Conservation (phyloP, 1,284 basidiomycete genomes). For the Crucibulum cyathiforme region DNA sequence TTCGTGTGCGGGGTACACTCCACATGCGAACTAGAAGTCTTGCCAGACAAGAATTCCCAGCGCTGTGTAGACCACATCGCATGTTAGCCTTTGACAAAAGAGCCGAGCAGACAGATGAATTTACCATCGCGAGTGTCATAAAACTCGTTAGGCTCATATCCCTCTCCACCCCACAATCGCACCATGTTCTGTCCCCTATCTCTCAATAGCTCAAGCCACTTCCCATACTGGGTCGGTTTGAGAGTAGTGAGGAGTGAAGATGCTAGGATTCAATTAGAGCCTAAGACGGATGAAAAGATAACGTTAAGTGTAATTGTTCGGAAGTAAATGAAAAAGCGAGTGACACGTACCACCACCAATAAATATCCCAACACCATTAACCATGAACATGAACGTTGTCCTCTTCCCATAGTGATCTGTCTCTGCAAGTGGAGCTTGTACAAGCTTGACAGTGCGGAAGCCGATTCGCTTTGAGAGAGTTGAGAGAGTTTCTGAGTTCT, state of each 20-base stretch:
- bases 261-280: conserved; percentile 91
- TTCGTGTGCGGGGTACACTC: conserved; percentile 74
- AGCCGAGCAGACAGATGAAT: conserved; percentile 6
- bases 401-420: conserved; percentile 65
- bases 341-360: conserved; percentile 71
- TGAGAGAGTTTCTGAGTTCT: conserved; percentile 58
- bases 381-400: conserved; percentile 79
- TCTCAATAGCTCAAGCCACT: conserved; percentile 73
- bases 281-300: conserved; percentile 32
- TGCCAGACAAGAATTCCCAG: conserved; percentile 84
- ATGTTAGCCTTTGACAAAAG: neutral
- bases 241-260: conserved; percentile 83
- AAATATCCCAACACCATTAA: conserved; percentile 84
- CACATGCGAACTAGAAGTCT: conserved; percentile 86
- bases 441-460: conserved; percentile 72
- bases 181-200: conserved; percentile 83
- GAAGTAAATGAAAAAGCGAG: neutral
- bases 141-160: conserved; percentile 77
- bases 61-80: conserved; percentile 43
- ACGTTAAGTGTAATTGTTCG: neutral
- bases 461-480: conserved; percentile 63
- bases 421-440: conserved; percentile 74
- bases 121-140: conserved; percentile 77
- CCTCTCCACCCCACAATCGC: conserved; percentile 81
- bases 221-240: conserved; percentile 61